A percentile compares a stretch with the other conserved stretches of the same genome.
phyloP scores from a whole-genome alignment of 202 grass and related monocot species.

The Miscanthus sacchariflorus region DNA sequence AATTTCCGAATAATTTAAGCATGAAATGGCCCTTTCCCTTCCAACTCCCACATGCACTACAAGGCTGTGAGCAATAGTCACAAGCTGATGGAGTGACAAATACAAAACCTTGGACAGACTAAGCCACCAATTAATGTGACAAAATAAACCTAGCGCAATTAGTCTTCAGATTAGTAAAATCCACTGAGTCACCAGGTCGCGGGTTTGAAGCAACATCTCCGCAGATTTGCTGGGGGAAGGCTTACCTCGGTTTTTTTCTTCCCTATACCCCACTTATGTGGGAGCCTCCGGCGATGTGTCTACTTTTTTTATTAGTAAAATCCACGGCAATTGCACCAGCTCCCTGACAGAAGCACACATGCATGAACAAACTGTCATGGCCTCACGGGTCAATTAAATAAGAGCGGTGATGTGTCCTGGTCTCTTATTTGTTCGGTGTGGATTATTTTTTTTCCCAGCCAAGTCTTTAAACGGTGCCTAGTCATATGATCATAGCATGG shows the following conservation, averaged over 20 bases:
- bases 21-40: slow-evolving; percentile 6
- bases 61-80: slow-evolving; percentile 22
- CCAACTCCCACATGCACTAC: slow-evolving; percentile 42
- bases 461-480: slow-evolving; percentile 4
- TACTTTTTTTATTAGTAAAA: slow-evolving; percentile 2
- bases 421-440: not conserved
- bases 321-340: slow-evolving; percentile 29
- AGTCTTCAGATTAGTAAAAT: not conserved
- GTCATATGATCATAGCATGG: not conserved
- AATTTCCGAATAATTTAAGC: slow-evolving; percentile 38
- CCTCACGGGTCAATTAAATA: slow-evolving; percentile 36
- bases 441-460: not conserved
- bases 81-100: not conserved
- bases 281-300: too few relatives aligned
- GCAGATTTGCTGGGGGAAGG: too few relatives aligned
- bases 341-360: slow-evolving; percentile 36
- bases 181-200: too few relatives aligned
- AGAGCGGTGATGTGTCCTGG: slow-evolving; percentile 1
- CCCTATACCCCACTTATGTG: too few relatives aligned
- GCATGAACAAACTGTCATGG: slow-evolving; percentile 43
- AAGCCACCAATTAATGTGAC: slow-evolving; percentile 31
- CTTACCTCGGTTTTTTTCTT: too few relatives aligned
- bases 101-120: slow-evolving; percentile 35
- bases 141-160: slow-evolving; percentile 9
- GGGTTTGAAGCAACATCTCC: too few relatives aligned